Conservation (phyloP, 2,329 filamentous ascomycete species). For the Bipolaris gigantea region DNA sequence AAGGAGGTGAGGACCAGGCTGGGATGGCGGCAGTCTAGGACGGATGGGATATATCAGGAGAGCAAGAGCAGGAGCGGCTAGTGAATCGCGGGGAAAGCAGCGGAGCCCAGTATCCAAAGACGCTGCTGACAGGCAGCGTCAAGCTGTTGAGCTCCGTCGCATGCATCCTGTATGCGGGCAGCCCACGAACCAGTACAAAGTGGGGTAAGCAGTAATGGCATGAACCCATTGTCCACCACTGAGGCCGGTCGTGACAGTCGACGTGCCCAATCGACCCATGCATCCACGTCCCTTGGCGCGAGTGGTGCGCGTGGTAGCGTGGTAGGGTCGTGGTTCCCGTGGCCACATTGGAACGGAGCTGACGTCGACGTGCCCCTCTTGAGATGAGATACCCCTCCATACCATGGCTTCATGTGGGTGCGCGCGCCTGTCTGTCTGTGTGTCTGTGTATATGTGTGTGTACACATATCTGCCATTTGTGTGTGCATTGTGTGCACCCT, state of each 20-base stretch:
- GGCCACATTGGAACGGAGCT: slow-evolving; percentile 10
- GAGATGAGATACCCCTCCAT: background rate
- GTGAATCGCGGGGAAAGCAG: slow-evolving; percentile 6
- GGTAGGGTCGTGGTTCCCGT: slow-evolving; percentile 15
- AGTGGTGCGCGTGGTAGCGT: slow-evolving; percentile 15
- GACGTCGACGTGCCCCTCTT: slow-evolving; percentile 16
- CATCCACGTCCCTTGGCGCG: slow-evolving; percentile 15
- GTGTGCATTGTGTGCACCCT: background rate
- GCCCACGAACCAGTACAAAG: slow-evolving; percentile 19
- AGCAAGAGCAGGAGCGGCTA: slow-evolving; percentile 2
- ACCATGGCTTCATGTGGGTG: no score
- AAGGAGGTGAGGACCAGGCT: slow-evolving; percentile 1
- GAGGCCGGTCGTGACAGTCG: slow-evolving; percentile 12
- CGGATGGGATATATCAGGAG: slow-evolving; percentile 10
- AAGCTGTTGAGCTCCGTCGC: slow-evolving; percentile 27
- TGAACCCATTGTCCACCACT: slow-evolving; percentile 12
- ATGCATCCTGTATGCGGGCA: slow-evolving; percentile 29
- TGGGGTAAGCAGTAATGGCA: slow-evolving; percentile 27
- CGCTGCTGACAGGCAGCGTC: slow-evolving; percentile 18
- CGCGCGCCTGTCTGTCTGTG: no score
- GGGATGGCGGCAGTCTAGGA: background rate
- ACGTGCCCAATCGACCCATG: slow-evolving; percentile 20
- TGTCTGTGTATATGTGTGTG: no score
- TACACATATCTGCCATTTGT: background rate
- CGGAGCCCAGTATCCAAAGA: background rate